Percentiles rank a stretch among this genome's conserved stretches.
Evolutionary conservation across 257 asterid genomes (phyloP).

Genomic region (Nicotiana sylvestris): DNA sequence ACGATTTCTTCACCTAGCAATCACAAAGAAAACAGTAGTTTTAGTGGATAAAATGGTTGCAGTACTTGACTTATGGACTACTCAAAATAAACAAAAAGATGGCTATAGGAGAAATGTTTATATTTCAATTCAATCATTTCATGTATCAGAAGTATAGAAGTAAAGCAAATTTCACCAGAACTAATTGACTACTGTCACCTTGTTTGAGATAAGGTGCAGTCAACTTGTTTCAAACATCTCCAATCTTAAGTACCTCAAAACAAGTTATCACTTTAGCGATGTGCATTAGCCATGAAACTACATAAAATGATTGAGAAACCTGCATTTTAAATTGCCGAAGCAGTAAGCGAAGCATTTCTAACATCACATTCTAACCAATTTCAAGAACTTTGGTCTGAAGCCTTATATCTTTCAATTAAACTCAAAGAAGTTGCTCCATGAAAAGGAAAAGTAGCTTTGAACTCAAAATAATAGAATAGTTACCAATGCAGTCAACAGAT

Average conservation of each 20-base stretch:
- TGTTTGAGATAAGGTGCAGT: constrained; percentile 6
- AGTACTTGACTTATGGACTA: not conserved
- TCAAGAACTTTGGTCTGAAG: not conserved
- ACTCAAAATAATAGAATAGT: not conserved
- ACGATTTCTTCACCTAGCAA: constrained; percentile 69
- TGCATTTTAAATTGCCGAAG: not conserved
- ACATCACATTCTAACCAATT: constrained; percentile 1
- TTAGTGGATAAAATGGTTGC: constrained; percentile 4
- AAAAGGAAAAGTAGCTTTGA: not conserved
- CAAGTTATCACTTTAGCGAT: not conserved
- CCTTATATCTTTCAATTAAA: not conserved
- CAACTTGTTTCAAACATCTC: not conserved
- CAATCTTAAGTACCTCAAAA: not conserved
- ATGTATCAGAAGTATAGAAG: not conserved
- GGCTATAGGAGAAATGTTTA: not conserved
- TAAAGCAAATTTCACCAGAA: not conserved
- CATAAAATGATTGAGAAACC: not conserved
- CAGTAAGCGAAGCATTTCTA: not conserved
- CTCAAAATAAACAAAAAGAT: not conserved
- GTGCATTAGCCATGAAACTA: constrained; percentile 1
- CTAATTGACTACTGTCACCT: not conserved
- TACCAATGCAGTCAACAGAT: not conserved
- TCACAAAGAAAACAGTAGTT: not conserved
- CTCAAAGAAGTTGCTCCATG: not conserved
- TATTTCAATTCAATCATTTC: not conserved